A percentile compares a stretch with the other conserved stretches of the same genome.
Evolutionary conservation across 2,329 filamentous ascomycete species (phyloP).

Genomic region (Penicillium sp.): DNA sequence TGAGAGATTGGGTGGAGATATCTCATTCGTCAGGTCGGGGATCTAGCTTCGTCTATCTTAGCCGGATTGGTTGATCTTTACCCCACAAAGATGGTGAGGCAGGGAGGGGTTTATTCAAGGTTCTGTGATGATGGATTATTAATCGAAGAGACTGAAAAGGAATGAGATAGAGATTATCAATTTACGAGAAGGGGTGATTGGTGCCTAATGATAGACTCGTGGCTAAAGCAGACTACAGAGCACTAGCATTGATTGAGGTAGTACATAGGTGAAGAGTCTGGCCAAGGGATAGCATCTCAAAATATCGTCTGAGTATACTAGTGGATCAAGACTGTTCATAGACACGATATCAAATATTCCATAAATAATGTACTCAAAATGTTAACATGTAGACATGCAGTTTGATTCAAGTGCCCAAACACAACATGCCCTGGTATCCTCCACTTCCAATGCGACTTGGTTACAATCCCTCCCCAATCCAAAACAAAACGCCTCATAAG

Average conservation of each 20-base stretch:
- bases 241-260: too few species aligned
- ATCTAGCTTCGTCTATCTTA: background rate
- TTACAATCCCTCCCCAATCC: slow-evolving; percentile 19
- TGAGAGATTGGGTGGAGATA: background rate
- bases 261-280: too few species aligned
- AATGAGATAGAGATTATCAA: background rate
- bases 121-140: background rate
- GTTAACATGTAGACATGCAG: background rate
- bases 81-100: background rate
- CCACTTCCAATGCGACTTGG: background rate
- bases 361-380: slow-evolving; percentile 3
- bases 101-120: too few species aligned
- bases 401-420: background rate
- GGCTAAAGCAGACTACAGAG: too few species aligned
- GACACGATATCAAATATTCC: background rate
- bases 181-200: too few species aligned
- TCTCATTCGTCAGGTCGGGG: background rate
- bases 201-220: too few species aligned
- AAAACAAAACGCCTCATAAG: slow-evolving; percentile 39
- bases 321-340: too few species aligned
- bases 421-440: slow-evolving; percentile 9
- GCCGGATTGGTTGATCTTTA: background rate
- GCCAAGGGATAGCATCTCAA: too few species aligned
- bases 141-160: background rate
- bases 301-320: too few species aligned